A percentile compares a stretch with the other conserved stretches of the same genome.
These are phyloP conservation scores for Diaporthe aspalathi DNA, from an alignment of 2,329 filamentous ascomycete genomes.

Conservation along the genomic window DNA sequence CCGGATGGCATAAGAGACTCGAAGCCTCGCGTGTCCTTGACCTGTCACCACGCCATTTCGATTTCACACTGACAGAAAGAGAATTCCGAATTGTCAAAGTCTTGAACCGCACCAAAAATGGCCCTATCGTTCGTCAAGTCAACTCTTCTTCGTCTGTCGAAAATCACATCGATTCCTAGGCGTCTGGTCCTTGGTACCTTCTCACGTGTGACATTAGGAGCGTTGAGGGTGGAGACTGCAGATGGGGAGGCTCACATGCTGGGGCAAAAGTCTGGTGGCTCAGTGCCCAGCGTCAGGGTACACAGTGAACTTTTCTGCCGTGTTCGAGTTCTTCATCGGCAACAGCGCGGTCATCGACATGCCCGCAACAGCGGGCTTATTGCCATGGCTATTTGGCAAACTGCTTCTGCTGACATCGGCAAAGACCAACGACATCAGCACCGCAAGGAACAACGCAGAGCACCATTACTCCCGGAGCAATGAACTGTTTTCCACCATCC, in stretches of 20 bases:
- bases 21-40: background rate
- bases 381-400: background rate
- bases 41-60: background rate
- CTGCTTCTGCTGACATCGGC: background rate
- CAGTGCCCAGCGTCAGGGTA: background rate
- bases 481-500: slow-evolving; percentile 36
- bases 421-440: slow-evolving; percentile 26
- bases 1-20: background rate
- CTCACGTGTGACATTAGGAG: slow-evolving; percentile 1
- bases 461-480: slow-evolving; percentile 37
- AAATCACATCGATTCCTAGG: background rate
- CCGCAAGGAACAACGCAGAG: slow-evolving; percentile 27
- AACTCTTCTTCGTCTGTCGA: background rate
- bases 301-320: slow-evolving; percentile 33
- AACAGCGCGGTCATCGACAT: slow-evolving; percentile 26
- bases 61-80: background rate
- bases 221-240: slow-evolving; percentile 12
- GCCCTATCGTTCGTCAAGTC: background rate
- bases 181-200: slow-evolving; percentile 30
- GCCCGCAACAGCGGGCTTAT: slow-evolving; percentile 11
- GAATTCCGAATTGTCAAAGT: no score
- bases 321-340: slow-evolving; percentile 38
- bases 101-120: background rate
- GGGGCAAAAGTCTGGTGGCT: background rate
- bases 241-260: slow-evolving; percentile 9